A percentile compares a stretch with the other conserved stretches of the same genome.
Conservation (phyloP, 2,329 filamentous ascomycete species). For the Bipolaris sorokiniana region DNA sequence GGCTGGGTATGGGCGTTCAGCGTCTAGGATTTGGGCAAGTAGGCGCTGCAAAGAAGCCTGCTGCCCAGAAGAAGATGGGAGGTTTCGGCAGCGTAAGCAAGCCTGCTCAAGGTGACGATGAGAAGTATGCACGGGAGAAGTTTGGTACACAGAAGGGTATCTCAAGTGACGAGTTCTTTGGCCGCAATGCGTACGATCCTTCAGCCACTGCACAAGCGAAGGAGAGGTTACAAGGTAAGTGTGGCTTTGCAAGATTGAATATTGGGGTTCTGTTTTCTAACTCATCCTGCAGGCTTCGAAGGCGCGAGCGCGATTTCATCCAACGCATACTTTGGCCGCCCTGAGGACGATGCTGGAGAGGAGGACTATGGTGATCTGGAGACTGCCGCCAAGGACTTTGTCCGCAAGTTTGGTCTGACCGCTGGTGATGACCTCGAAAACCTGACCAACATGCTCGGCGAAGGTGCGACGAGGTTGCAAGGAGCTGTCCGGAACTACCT, state of each 20-base stretch:
- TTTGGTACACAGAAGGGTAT: conserved; percentile 95
- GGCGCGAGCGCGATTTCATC: conserved; percentile 91
- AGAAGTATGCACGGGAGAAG: conserved; percentile 83
- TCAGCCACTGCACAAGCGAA: conserved; percentile 84
- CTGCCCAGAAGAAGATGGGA: conserved; percentile 74
- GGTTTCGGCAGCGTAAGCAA: conserved; percentile 89
- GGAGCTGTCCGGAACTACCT: conserved; percentile 54
- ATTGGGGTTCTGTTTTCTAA: conserved; percentile 5
- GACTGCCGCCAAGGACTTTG: conserved; percentile 92
- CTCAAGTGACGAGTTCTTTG: conserved; percentile 97
- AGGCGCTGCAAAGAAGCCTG: conserved; percentile 63
- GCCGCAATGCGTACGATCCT: conserved; percentile 85
- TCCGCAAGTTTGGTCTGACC: conserved; percentile 92
- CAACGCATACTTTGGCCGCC: conserved; percentile 95
- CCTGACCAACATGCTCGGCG: conserved; percentile 78
- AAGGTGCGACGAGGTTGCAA: conserved; percentile 84
- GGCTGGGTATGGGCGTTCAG: conserved; percentile 85
- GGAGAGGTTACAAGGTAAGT: conserved; percentile 69
- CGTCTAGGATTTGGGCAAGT: conserved; percentile 89
- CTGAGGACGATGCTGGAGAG: conserved; percentile 74
- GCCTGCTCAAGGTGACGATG: conserved; percentile 71
- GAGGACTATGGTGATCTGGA: conserved; percentile 92
- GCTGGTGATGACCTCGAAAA: conserved; percentile 96
- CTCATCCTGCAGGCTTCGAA: conserved; percentile 70
- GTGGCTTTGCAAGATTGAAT: background rate